Percentiles rank a stretch among this genome's conserved stretches.
Conservation (phyloP, 805 yeast genomes). For the Candida adriatica region DNA sequence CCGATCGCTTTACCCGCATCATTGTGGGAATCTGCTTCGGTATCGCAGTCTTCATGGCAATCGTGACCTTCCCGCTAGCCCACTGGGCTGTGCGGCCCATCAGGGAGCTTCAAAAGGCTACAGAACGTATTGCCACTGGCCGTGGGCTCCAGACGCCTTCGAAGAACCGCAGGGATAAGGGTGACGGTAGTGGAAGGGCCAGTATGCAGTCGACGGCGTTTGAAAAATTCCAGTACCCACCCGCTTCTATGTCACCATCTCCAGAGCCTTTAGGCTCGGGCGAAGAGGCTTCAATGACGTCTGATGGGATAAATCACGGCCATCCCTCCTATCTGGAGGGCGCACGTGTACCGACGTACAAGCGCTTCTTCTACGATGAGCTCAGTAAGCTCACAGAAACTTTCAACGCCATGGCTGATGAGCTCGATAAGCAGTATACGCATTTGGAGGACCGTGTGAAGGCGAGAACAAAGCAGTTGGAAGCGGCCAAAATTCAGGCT, state of each 20-base stretch:
- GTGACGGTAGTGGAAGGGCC: constrained; percentile 5
- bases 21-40: constrained; percentile 76
- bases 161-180: constrained; percentile 5
- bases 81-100: constrained; percentile 84
- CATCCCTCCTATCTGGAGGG: constrained; percentile 29
- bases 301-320: constrained; percentile 5
- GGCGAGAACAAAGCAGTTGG: constrained; percentile 80
- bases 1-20: constrained; percentile 53
- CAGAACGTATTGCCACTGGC: constrained; percentile 48
- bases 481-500: constrained; percentile 81
- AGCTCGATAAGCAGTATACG: constrained; percentile 74
- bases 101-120: constrained; percentile 69
- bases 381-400: constrained; percentile 82
- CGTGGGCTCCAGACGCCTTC: constrained; percentile 29
- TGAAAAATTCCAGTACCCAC: constrained; percentile 5
- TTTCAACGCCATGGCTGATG: constrained; percentile 87
- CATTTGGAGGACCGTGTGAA: constrained; percentile 84
- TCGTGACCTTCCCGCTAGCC: constrained; percentile 76
- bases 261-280: constrained; percentile 1
- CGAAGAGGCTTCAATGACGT: constrained; percentile 12
- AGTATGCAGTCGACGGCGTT: constrained; percentile 4
- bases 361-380: constrained; percentile 69
- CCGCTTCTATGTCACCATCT: constrained; percentile 2
- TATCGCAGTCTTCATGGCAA: constrained; percentile 64
- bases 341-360: constrained; percentile 37